Conservation (phyloP, 2,329 filamentous ascomycete genomes). For the Hymenoscyphus salicellus region DNA sequence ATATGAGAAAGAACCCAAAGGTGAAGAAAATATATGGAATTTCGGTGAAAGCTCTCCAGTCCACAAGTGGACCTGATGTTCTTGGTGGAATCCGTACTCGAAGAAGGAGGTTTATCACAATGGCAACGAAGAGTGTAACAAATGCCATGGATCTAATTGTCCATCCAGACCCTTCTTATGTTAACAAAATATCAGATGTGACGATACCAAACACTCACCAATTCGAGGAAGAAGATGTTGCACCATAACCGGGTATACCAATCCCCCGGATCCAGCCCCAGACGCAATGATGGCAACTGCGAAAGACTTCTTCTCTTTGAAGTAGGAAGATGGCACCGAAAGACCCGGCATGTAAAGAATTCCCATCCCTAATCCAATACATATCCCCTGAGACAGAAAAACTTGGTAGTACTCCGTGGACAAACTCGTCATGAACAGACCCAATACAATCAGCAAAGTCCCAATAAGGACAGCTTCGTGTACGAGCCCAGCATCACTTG, state of each 20-base stretch:
- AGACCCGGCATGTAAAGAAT: slow-evolving; percentile 42
- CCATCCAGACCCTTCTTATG: slow-evolving; percentile 40
- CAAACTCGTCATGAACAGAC: slow-evolving; percentile 42
- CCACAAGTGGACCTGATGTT: not conserved
- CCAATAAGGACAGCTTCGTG: slow-evolving; percentile 31
- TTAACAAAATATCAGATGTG: not conserved
- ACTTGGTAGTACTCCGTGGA: slow-evolving; percentile 43
- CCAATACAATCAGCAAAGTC: slow-evolving; percentile 36
- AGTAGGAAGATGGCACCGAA: slow-evolving; percentile 42
- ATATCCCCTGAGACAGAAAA: slow-evolving; percentile 44
- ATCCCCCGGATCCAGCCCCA: slow-evolving; percentile 42
- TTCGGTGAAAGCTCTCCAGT: slow-evolving; percentile 3
- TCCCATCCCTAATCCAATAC: slow-evolving; percentile 42
- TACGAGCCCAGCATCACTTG: slow-evolving; percentile 36
- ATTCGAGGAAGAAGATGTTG: slow-evolving; percentile 41
- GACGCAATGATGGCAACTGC: slow-evolving; percentile 40
- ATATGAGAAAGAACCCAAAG: not conserved
- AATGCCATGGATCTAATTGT: slow-evolving; percentile 47
- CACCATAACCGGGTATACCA: slow-evolving; percentile 46
- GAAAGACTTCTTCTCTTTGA: slow-evolving; percentile 38
- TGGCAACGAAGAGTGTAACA: slow-evolving; percentile 27
- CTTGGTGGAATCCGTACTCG: not conserved
- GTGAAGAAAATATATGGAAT: not conserved
- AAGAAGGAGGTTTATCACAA: not conserved
- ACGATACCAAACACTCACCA: slow-evolving; percentile 28